Percentiles rank a stretch among this genome's conserved stretches.
Conservation (phyloP, 2,329 filamentous ascomycete species). For the Ophiostoma pallidulum region DNA sequence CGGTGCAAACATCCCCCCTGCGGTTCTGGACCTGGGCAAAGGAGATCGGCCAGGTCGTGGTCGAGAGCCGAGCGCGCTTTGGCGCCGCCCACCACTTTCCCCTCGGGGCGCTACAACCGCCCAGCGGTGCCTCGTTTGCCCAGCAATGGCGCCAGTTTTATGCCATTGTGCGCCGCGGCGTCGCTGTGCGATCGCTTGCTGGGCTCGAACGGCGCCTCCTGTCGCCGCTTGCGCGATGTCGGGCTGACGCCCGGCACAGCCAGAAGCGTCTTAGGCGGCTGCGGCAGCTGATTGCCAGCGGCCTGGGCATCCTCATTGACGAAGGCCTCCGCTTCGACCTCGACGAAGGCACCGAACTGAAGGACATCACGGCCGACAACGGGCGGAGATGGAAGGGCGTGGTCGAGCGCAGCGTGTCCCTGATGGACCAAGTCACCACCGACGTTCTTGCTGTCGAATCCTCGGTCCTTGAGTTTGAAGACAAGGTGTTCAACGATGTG, state of each 20-base stretch:
- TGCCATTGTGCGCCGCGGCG: constrained; percentile 63
- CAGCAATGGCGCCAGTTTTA: constrained; percentile 65
- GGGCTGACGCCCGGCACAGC: constrained; percentile 67
- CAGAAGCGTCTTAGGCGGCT: constrained; percentile 61
- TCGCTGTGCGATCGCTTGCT: constrained; percentile 60
- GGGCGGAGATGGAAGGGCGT: constrained; percentile 55
- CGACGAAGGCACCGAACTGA: constrained; percentile 32
- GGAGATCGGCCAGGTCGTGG: constrained; percentile 51
- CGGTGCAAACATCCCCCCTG: constrained; percentile 73
- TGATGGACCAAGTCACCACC: constrained; percentile 78
- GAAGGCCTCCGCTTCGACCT: constrained; percentile 64
- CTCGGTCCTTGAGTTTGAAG: constrained; percentile 54
- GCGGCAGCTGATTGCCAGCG: constrained; percentile 72
- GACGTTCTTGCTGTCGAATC: constrained; percentile 58
- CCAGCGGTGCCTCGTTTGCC: constrained; percentile 28
- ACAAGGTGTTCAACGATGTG: constrained; percentile 54
- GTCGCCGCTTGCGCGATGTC: constrained; percentile 66
- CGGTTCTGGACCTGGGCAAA: constrained; percentile 60
- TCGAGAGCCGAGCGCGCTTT: constrained; percentile 44
- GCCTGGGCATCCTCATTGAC: constrained; percentile 77
- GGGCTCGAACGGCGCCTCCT: constrained; percentile 64
- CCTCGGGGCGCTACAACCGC: constrained; percentile 13
- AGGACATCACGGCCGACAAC: constrained; percentile 29
- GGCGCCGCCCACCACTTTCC: constrained; percentile 21
- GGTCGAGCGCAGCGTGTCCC: constrained; percentile 67